These are phyloP conservation scores for Sanghuangporus baumii DNA, from an alignment of 1,284 basidiomycete species.

Conservation along the genomic window DNA sequence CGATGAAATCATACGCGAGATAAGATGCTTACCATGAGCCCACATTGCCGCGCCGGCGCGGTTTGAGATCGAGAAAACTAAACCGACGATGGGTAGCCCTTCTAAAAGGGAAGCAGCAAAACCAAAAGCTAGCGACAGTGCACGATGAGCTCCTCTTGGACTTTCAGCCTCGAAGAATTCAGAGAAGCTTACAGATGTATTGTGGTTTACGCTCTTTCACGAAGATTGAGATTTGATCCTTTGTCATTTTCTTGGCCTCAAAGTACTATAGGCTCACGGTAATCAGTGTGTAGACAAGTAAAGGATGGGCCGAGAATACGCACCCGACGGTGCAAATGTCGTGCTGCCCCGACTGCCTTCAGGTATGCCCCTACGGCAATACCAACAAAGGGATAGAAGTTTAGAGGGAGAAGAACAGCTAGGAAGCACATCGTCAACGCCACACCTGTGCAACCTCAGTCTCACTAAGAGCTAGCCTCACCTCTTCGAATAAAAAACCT, in stretches of 20 bases:
- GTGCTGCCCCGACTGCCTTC: slow-evolving; percentile 63
- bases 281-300: slow-evolving; percentile 1
- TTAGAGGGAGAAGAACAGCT: slow-evolving; percentile 68
- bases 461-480: slow-evolving; percentile 23
- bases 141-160: not conserved
- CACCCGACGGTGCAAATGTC: slow-evolving; percentile 65
- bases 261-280: slow-evolving; percentile 55
- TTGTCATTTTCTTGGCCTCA: slow-evolving; percentile 72
- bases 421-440: not conserved
- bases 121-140: slow-evolving; percentile 57
- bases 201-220: slow-evolving; percentile 86
- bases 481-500: slow-evolving; percentile 46
- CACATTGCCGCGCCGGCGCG: slow-evolving; percentile 88
- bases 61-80: slow-evolving; percentile 80
- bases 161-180: slow-evolving; percentile 2
- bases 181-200: slow-evolving; percentile 53
- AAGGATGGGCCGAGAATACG: slow-evolving; percentile 20
- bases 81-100: slow-evolving; percentile 69
- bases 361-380: slow-evolving; percentile 60
- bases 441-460: not conserved
- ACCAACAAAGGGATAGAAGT: slow-evolving; percentile 68
- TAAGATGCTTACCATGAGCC: slow-evolving; percentile 59
- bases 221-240: slow-evolving; percentile 62
- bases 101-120: slow-evolving; percentile 77
- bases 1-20: not conserved